Evolutionary conservation across 1,139 yeast genomes (phyloP).

Genomic region (Magnusiomyces suaveolens): DNA sequence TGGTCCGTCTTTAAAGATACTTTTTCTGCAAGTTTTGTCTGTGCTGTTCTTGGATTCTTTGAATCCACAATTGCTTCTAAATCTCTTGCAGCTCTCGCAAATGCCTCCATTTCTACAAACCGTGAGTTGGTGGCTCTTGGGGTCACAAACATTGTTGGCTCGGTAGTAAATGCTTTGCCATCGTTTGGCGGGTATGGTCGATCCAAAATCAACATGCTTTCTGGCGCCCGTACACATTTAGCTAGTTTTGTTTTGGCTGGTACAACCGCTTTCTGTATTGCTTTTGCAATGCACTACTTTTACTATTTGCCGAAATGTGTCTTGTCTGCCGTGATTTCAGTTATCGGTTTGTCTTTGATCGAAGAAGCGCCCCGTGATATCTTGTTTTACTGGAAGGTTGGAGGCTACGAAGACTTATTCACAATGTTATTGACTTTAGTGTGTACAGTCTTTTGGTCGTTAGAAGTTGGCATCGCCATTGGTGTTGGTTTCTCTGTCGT

Average conservation of each 20-base stretch:
- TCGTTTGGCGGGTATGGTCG: conserved; percentile 96
- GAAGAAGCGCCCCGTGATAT: conserved; percentile 85
- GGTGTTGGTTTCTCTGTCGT: conserved; percentile 76
- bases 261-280: conserved; percentile 57
- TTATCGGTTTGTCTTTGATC: conserved; percentile 66
- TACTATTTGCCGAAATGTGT: conserved; percentile 74
- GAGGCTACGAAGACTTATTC: conserved; percentile 67
- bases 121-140: conserved; percentile 76
- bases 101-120: conserved; percentile 32
- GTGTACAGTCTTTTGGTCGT: conserved; percentile 70
- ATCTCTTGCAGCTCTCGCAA: conserved; percentile 35
- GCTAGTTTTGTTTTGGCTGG: conserved; percentile 76
- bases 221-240: conserved; percentile 78
- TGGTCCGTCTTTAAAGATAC: conserved; percentile 31
- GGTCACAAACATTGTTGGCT: conserved; percentile 54
- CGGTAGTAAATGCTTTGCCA: conserved; percentile 73
- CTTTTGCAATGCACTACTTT: conserved; percentile 51
- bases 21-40: conserved; percentile 44
- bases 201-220: conserved; percentile 75
- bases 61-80: conserved; percentile 89
- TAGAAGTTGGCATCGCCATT: conserved; percentile 80
- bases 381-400: conserved; percentile 58
- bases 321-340: conserved; percentile 69
- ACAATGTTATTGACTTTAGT: conserved; percentile 65
- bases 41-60: conserved; percentile 84